Conservation (phyloP, 2,329 filamentous ascomycete genomes). For the Fusarium dimerum region DNA sequence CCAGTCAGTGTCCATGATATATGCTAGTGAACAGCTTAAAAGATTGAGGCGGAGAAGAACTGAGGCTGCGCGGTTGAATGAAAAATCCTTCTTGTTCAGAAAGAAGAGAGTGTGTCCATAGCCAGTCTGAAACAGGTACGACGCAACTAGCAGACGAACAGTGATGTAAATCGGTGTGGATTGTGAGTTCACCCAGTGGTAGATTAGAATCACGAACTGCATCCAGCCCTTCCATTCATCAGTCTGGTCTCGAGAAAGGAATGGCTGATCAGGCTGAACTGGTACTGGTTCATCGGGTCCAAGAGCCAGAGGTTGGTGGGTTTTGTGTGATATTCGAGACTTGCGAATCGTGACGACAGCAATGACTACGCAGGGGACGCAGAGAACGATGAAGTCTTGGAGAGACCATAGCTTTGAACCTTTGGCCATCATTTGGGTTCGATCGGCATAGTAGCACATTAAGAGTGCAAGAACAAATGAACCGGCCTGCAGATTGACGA, state of each 20-base stretch:
- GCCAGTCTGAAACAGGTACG: slow-evolving; percentile 63
- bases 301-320: slow-evolving; percentile 3
- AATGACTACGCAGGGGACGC: slow-evolving; percentile 11
- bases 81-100: slow-evolving; percentile 56
- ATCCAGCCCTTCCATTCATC: slow-evolving; percentile 70
- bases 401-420: slow-evolving; percentile 24
- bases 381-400: slow-evolving; percentile 25
- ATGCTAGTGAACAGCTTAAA: slow-evolving; percentile 53
- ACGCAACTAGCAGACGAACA: slow-evolving; percentile 55
- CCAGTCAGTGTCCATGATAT: slow-evolving; percentile 56
- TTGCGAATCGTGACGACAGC: slow-evolving; percentile 23
- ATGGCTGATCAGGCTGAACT: slow-evolving; percentile 1
- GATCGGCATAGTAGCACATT: slow-evolving; percentile 32
- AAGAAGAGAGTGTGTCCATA: slow-evolving; percentile 64
- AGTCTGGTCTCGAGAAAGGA: slow-evolving; percentile 50
- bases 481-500: slow-evolving; percentile 25
- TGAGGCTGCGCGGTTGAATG: slow-evolving; percentile 48
- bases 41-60: slow-evolving; percentile 60
- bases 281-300: slow-evolving; percentile 6
- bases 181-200: slow-evolving; percentile 54
- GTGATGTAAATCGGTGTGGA: slow-evolving; percentile 53
- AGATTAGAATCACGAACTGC: slow-evolving; percentile 54
- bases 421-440: slow-evolving; percentile 32
- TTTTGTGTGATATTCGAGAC: background rate
- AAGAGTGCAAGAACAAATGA: slow-evolving; percentile 27